Percentiles rank a stretch among this genome's conserved stretches.
Evolutionary conservation across 345 rosid species (phyloP).

Genomic region (Sisymbrium altissimum): DNA sequence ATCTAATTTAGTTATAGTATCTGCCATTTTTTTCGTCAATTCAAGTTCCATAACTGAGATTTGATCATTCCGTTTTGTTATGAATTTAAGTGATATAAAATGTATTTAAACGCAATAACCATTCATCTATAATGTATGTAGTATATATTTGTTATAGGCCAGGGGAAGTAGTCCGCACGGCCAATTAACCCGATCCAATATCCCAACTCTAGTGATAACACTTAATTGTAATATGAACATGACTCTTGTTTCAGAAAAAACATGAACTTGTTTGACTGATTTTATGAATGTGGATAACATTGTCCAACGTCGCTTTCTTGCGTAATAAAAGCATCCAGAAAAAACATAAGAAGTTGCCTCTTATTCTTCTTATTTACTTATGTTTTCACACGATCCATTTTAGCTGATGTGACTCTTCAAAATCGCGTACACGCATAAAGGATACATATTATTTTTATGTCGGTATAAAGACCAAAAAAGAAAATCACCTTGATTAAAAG

Average conservation of each 20-base stretch:
- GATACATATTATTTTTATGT: neutral
- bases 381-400: constrained; percentile 25
- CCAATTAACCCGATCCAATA: constrained; percentile 11
- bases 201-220: neutral
- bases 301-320: constrained; percentile 4
- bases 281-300: neutral
- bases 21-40: neutral
- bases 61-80: neutral
- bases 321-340: constrained; percentile 3
- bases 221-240: constrained; percentile 25
- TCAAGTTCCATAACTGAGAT: neutral
- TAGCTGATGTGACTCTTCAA: neutral
- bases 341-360: neutral
- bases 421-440: constrained; percentile 25
- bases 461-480: neutral
- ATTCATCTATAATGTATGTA: neutral
- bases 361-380: neutral
- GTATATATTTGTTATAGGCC: neutral
- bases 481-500: neutral
- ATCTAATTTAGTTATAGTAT: neutral
- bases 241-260: neutral
- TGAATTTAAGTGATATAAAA: neutral
- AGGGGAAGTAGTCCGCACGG: constrained; percentile 25
- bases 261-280: constrained; percentile 20
- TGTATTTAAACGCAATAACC: neutral